These are phyloP conservation scores for Fraxinus quadrangulata DNA, from an alignment of 257 asterid species.

Conservation along the genomic window DNA sequence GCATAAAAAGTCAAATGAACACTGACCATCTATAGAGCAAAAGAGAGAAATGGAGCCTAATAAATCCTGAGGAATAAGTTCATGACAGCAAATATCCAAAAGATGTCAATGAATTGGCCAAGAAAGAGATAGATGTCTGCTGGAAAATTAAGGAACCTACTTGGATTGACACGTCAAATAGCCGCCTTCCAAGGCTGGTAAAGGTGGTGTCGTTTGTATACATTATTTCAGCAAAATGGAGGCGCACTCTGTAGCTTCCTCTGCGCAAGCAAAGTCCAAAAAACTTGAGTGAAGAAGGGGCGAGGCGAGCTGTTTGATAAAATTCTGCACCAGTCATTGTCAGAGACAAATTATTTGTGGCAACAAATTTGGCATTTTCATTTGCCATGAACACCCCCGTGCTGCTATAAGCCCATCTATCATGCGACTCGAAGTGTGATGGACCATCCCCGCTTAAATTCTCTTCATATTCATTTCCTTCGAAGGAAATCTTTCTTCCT, in stretches of 20 bases:
- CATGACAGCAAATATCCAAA: not conserved
- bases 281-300: slow-evolving; percentile 74
- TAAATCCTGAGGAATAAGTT: slow-evolving; percentile 5
- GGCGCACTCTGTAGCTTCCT: slow-evolving; percentile 91
- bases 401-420: slow-evolving; percentile 84
- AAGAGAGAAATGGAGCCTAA: not conserved
- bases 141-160: slow-evolving; percentile 42
- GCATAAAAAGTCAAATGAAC: slow-evolving; percentile 23
- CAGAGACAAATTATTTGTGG: slow-evolving; percentile 36
- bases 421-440: slow-evolving; percentile 44
- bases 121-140: not conserved
- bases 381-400: slow-evolving; percentile 52
- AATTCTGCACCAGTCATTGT: slow-evolving; percentile 34
- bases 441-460: slow-evolving; percentile 54
- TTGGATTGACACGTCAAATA: slow-evolving; percentile 88
- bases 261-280: slow-evolving; percentile 72
- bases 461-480: slow-evolving; percentile 61
- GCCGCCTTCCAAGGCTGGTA: slow-evolving; percentile 73
- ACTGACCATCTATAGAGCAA: not conserved
- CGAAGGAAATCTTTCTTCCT: slow-evolving; percentile 44
- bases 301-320: slow-evolving; percentile 73
- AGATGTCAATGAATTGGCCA: not conserved
- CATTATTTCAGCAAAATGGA: slow-evolving; percentile 87
- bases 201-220: slow-evolving; percentile 50
- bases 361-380: not conserved